Base-by-base conservation (phyloP, 2,329 filamentous ascomycete genomes). In the Xylariaceae sp. region DNA sequence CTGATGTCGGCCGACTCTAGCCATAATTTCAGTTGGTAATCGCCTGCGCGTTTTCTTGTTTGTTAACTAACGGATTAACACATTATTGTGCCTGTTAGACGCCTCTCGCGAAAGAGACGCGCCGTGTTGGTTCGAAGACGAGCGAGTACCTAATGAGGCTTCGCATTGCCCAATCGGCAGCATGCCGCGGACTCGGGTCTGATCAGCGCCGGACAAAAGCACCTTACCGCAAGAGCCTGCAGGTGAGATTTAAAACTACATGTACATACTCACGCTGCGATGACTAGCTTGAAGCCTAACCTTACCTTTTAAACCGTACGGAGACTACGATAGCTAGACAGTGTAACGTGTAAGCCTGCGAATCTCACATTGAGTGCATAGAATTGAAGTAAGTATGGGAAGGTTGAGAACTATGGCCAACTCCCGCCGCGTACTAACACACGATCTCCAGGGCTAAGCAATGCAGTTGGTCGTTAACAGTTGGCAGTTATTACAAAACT, bases 181-280 rank as follows among this genome's bases (percentile, higher is more conserved):
- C 48, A 50, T 43, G 49, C 56, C 56, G 53, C 36, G 18, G 43
- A 15, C 20, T 58, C 55, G 55, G 55, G 52, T 40, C 55, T 52
- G 52, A 46, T 49, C 52, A 35, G 40, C 24, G 39, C 39, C 7
- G 11, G 30, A 6, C 40, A 42, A 4, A 24, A 23, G 33, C 21
- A 35, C 30, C 30, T 33, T 42, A 37, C 42, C 43, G 48, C 53
- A 47, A 49, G 39, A 41, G 15, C 26, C 52, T 55, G 52, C 52
- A 48, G 43, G 53, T 56, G 48, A 48, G 53, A 52, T 48, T 48
- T 43, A 48, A 33, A 56, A 39, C n/a, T n/a, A n/a, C n/a, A n/a
- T n/a, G n/a, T n/a, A n/a, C n/a, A n/a, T 48, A 36, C 30, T 48
- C 48, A 43, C 33, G 20, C 15, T 35, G 46, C 41, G 32, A 32